Evolutionary conservation across 1,139 yeast genomes (phyloP).

Genomic region (Torulaspora globosa): DNA sequence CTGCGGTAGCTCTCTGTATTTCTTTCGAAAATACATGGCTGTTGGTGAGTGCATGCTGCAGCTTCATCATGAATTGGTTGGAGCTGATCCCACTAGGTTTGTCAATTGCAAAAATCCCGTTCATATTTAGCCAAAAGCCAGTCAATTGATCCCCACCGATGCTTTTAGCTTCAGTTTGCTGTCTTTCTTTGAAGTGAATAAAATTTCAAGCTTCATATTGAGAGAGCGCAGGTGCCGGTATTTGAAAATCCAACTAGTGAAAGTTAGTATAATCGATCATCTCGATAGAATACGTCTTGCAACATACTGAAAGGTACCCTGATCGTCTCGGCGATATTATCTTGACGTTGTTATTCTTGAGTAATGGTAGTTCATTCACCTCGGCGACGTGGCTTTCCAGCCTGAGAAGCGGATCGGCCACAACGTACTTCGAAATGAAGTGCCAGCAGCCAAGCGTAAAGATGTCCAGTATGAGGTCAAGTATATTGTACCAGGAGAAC

Average conservation of each 20-base stretch:
- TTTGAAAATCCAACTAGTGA: conserved; percentile 45
- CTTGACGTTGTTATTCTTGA: conserved; percentile 36
- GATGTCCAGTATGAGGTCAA: conserved; percentile 46
- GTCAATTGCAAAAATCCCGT: conserved; percentile 89
- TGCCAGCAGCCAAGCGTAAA: conserved; percentile 44
- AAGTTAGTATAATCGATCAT: conserved; percentile 7
- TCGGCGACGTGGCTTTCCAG: conserved; percentile 47
- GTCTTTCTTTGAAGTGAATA: background rate
- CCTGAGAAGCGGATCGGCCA: conserved; percentile 26
- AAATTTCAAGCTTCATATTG: conserved; percentile 4
- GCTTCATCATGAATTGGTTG: conserved; percentile 59
- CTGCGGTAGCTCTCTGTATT: conserved; percentile 47
- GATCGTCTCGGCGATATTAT: conserved; percentile 53
- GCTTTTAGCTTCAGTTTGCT: background rate
- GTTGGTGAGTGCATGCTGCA: conserved; percentile 60
- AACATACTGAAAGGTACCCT: conserved; percentile 59
- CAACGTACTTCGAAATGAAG: conserved; percentile 32
- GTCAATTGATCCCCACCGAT: background rate
- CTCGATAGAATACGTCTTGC: background rate
- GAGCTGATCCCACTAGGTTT: conserved; percentile 88
- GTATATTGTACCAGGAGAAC: conserved; percentile 37
- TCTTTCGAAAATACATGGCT: conserved; percentile 58
- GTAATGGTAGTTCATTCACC: conserved; percentile 39
- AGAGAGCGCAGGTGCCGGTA: conserved; percentile 41
- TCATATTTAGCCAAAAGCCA: conserved; percentile 43